Percentiles rank a stretch among this genome's conserved stretches.
Conservation (phyloP, 352 stramenopile genomes). For the Phytopythium oedochilum region DNA sequence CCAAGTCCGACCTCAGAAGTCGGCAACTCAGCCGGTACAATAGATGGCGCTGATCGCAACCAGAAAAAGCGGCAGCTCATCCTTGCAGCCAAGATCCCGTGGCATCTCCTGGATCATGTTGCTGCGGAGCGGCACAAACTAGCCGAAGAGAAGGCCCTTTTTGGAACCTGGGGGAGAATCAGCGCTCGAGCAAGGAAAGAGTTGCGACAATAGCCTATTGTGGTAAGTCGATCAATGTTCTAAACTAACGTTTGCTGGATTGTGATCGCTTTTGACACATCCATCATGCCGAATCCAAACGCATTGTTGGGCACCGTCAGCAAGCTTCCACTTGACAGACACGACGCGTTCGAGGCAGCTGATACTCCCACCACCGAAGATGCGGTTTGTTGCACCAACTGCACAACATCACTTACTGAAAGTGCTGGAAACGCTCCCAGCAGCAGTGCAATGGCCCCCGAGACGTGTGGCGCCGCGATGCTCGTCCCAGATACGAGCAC, state of each 20-base stretch:
- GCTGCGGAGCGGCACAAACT: conserved; percentile 37
- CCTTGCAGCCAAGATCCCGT: conserved; percentile 54
- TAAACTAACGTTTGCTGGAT: background rate
- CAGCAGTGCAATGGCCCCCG: conserved; percentile 30
- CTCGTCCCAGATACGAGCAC: conserved; percentile 27
- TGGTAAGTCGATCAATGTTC: no score
- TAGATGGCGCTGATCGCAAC: conserved; percentile 11
- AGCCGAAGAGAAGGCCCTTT: conserved; percentile 54
- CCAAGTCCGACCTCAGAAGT: background rate
- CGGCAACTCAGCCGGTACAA: background rate
- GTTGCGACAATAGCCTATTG: background rate
- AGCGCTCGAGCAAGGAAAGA: conserved; percentile 8
- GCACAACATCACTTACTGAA: conserved; percentile 17
- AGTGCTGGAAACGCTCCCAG: conserved; percentile 27
- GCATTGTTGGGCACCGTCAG: conserved; percentile 44
- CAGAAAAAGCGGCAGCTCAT: conserved; percentile 27
- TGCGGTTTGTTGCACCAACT: conserved; percentile 13
- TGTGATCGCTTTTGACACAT: conserved; percentile 27
- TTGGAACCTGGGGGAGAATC: conserved; percentile 46
- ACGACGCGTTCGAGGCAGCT: conserved; percentile 4
- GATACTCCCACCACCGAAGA: background rate
- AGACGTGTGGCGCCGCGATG: conserved; percentile 32
- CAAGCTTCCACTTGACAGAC: conserved; percentile 2
- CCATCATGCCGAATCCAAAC: conserved; percentile 45
- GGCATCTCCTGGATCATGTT: conserved; percentile 66